A percentile compares a stretch with the other conserved stretches of the same genome.
Evolutionary conservation across 306 rosid genomes (phyloP).

Genomic region (Vachellia collinsii): DNA sequence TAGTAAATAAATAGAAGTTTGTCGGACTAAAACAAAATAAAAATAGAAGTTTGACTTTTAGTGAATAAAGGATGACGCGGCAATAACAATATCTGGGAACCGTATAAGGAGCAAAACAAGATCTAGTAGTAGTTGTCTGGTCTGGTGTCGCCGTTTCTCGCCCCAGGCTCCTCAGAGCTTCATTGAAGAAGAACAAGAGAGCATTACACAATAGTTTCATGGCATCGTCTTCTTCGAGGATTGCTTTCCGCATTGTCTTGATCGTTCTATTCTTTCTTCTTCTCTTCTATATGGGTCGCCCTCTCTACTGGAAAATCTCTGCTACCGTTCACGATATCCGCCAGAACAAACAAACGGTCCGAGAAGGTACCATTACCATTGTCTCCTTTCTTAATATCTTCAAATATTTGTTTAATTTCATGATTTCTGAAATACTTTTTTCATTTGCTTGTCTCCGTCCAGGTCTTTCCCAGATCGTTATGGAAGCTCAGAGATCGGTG

Average conservation of each 20-base stretch:
- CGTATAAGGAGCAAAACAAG: neutral
- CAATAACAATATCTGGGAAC: neutral
- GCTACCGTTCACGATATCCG: constrained; percentile 69
- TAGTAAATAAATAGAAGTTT: too few species aligned
- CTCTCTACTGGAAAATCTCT: constrained; percentile 74
- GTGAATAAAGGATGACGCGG: neutral
- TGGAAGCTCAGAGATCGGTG: constrained; percentile 71
- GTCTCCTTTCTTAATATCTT: neutral
- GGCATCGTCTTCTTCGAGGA: constrained; percentile 56
- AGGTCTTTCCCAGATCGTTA: constrained; percentile 66
- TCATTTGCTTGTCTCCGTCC: constrained; percentile 11
- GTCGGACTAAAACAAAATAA: too few species aligned
- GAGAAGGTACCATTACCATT: constrained; percentile 45
- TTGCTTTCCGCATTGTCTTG: constrained; percentile 54
- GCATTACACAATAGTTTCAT: neutral
- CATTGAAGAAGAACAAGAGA: neutral
- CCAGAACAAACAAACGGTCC: constrained; percentile 67
- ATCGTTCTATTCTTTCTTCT: constrained; percentile 41
- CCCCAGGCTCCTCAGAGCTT: neutral
- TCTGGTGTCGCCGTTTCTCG: neutral
- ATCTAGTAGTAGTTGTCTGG: neutral
- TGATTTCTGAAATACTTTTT: neutral
- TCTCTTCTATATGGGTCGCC: constrained; percentile 71
- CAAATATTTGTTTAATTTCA: neutral
- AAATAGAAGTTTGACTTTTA: neutral